These are phyloP conservation scores for Gomphus sp. DNA, from an alignment of 1,284 basidiomycete species.

Conservation along the genomic window DNA sequence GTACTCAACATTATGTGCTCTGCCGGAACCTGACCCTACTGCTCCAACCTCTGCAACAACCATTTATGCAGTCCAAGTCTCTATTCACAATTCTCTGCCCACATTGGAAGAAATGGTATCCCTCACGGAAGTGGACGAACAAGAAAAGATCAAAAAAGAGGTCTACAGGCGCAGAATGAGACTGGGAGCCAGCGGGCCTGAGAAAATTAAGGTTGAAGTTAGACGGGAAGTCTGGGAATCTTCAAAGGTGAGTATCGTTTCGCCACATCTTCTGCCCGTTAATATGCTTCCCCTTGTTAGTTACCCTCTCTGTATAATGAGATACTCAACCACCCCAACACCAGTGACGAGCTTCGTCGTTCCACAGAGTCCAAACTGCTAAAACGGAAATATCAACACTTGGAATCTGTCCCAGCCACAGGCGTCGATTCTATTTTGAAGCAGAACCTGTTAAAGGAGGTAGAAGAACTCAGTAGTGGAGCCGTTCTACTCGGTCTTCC, in stretches of 20 bases:
- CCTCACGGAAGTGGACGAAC: conserved; percentile 54
- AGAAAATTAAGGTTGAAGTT: conserved; percentile 60
- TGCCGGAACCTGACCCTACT: conserved; percentile 72
- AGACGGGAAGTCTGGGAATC: conserved; percentile 48
- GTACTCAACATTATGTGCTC: conserved; percentile 51
- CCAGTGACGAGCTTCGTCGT: conserved; percentile 64
- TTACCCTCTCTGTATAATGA: conserved; percentile 65
- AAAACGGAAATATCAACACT: conserved; percentile 46
- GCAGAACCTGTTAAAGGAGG: conserved; percentile 40
- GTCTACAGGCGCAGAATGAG: conserved; percentile 70
- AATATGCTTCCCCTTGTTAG: conserved; percentile 24
- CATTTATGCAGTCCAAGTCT: conserved; percentile 48
- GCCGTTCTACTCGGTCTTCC: conserved; percentile 66
- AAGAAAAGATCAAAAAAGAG: conserved; percentile 46
- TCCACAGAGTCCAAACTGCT: conserved; percentile 65
- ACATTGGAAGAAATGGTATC: conserved; percentile 59
- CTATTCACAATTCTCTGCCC: conserved; percentile 62
- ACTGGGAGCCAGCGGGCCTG: conserved; percentile 56
- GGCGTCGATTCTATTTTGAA: conserved; percentile 39
- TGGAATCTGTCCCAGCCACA: conserved; percentile 43
- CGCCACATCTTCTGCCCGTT: not conserved
- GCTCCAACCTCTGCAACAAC: conserved; percentile 50
- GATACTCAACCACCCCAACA: conserved; percentile 66
- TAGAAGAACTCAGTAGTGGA: conserved; percentile 64
- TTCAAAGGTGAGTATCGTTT: conserved; percentile 40